Percentiles rank a stretch among this genome's conserved stretches.
These are phyloP conservation scores for Umbellularia californica DNA, from an alignment of 164 flowering plant genomes.

Conservation along the genomic window DNA sequence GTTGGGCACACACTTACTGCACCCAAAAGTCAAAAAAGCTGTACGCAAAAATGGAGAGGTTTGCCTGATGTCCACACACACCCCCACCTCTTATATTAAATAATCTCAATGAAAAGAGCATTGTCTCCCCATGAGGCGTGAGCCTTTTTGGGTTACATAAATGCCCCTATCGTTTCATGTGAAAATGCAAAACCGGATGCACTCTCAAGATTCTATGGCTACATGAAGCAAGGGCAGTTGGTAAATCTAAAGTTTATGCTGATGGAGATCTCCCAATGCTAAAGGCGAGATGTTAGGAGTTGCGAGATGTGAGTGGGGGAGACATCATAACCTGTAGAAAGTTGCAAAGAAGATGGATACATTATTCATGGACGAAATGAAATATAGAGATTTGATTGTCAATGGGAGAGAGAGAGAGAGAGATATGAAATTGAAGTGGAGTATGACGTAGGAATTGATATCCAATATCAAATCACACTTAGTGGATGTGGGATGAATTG, in stretches of 20 bases:
- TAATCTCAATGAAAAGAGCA: background rate
- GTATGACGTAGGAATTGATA: background rate
- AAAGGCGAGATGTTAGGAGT: background rate
- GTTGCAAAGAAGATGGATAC: background rate
- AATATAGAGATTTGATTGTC: background rate
- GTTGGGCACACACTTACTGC: slow-evolving; percentile 1
- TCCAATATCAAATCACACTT: background rate
- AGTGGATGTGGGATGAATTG: background rate
- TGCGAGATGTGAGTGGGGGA: background rate
- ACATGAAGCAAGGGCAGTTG: background rate
- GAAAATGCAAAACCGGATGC: background rate
- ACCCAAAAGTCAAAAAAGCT: background rate
- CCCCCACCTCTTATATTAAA: background rate
- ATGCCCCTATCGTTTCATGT: slow-evolving; percentile 2
- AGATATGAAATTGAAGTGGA: background rate
- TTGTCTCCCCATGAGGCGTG: background rate
- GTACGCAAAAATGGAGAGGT: background rate
- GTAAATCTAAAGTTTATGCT: background rate
- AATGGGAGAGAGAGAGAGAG: background rate
- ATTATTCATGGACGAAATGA: slow-evolving; percentile 1
- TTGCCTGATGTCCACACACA: background rate
- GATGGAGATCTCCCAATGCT: background rate
- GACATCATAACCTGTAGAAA: background rate
- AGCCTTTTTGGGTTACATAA: background rate
- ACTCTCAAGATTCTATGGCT: background rate